Conservation (phyloP, 1,284 basidiomycete species). For the Ceratobasidium sp. region DNA sequence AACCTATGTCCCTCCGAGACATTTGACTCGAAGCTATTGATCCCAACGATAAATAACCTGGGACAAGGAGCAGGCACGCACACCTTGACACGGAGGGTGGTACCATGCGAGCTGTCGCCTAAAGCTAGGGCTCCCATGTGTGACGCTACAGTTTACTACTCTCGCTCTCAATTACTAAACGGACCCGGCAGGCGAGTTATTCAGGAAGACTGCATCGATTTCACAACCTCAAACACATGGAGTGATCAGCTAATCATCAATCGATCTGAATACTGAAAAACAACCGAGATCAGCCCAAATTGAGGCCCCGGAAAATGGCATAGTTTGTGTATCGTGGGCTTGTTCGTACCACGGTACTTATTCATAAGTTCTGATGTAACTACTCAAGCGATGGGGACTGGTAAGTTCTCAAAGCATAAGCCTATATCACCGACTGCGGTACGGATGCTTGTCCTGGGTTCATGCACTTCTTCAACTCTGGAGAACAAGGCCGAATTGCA, state of each 20-base stretch:
- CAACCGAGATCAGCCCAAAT: constrained; percentile 57
- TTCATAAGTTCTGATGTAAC: background rate
- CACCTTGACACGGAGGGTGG: constrained; percentile 66
- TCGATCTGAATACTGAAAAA: background rate
- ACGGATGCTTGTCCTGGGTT: constrained; percentile 38
- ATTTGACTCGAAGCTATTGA: no score
- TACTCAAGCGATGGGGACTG: constrained; percentile 68
- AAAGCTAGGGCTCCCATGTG: constrained; percentile 70
- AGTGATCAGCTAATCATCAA: constrained; percentile 73
- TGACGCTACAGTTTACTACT: background rate
- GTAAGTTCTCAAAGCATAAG: constrained; percentile 58
- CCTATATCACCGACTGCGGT: background rate
- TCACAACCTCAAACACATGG: constrained; percentile 62
- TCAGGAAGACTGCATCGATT: constrained; percentile 70
- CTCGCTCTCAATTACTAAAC: no score
- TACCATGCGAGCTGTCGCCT: constrained; percentile 55
- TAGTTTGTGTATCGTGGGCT: background rate
- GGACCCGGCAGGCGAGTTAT: constrained; percentile 58
- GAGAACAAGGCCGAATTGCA: constrained; percentile 70
- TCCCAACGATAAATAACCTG: constrained; percentile 67
- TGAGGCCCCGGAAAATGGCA: constrained; percentile 70
- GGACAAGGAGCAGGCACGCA: constrained; percentile 67
- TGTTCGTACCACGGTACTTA: background rate
- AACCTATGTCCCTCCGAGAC: no score
- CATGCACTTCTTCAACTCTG: constrained; percentile 70